Evolutionary conservation across 2,329 filamentous ascomycete genomes (phyloP), one percentile per base, ranked within the genome.

Genomic region (Hymenoscyphus fructigenus): DNA sequence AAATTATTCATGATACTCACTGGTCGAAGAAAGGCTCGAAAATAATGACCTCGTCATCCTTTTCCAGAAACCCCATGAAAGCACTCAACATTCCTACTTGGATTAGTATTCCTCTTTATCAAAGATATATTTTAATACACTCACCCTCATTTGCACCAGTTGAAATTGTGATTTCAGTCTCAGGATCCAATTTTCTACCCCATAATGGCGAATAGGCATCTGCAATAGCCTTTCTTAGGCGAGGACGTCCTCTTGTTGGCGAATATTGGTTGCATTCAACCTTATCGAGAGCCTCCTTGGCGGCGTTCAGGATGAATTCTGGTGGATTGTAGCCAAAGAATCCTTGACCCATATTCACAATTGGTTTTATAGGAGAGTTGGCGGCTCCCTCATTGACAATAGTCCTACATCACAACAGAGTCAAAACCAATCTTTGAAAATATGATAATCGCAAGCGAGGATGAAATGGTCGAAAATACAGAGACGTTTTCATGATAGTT

Each of bases 21-120:
- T 99, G 95, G 79, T 99, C 95, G 76, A 98, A 99, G 80, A 97
- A 99, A 12, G 95, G 95, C 81, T 99, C 95, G 76, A 99, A 97
- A 64, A 99, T 86, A 70, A 99, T 97, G 70, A 97, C 95, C 78
- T 99, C 95, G 75, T 99, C 95, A 14, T 92, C 95, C 0, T 87
- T 85, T 78, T 99, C 95, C 65, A 99, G 88, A 73, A 99, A 99
- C 2, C 86, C 95, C 95, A 99, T 98, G 75, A 99, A 98, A 0
- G 93, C 95, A 75, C 91, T 94, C 69, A 99, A 83, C 92, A 98
- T 98, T 73, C 92, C 86, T 85, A 63, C 12, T 10, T 23, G 12
- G 14, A 17, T 61, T 70, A 62, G 72, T 66, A 23, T 58, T 60
- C 57, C 28, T 23, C 3, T 10, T 28, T 29, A 55, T 17, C 15